phyloP scores from a whole-genome alignment of 441 rosid genomes.

The Euphorbia corollata region DNA sequence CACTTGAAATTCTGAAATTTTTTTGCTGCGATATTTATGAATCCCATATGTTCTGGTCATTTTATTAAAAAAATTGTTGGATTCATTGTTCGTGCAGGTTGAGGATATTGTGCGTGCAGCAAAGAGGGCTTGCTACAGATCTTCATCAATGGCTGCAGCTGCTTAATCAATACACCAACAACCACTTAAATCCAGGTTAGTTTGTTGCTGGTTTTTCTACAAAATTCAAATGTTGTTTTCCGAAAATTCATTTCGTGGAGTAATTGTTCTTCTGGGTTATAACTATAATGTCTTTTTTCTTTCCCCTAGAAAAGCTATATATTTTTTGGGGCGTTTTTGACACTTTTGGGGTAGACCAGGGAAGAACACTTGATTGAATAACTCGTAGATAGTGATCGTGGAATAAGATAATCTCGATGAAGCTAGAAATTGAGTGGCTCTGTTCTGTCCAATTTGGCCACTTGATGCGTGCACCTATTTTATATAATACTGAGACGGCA shows the following conservation, averaged over 20 bases:
- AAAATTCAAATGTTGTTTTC: not conserved
- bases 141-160: conserved; percentile 40
- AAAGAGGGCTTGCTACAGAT: conserved; percentile 68
- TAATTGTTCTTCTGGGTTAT: not conserved
- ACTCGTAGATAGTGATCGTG: conserved; percentile 6
- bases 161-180: conserved; percentile 26
- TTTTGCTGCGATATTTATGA: not conserved
- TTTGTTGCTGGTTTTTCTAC: conserved; percentile 5
- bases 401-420: no score
- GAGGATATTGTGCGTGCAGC: conserved; percentile 74
- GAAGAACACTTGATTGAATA: conserved; percentile 27
- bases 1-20: not conserved
- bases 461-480: not conserved
- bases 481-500: not conserved
- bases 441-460: conserved; percentile 10
- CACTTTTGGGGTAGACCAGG: conserved; percentile 15
- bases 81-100: conserved; percentile 32
- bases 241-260: not conserved
- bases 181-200: conserved; percentile 23
- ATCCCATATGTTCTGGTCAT: not conserved
- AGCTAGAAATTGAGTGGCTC: conserved; percentile 20
- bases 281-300: not conserved
- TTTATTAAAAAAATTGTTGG: not conserved
- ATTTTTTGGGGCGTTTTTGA: no score
- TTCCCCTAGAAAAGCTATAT: no score